Evolutionary conservation across 495 filamentous ascomycete genomes (phyloP).

Genomic region (Chaetomidium leptoderma): DNA sequence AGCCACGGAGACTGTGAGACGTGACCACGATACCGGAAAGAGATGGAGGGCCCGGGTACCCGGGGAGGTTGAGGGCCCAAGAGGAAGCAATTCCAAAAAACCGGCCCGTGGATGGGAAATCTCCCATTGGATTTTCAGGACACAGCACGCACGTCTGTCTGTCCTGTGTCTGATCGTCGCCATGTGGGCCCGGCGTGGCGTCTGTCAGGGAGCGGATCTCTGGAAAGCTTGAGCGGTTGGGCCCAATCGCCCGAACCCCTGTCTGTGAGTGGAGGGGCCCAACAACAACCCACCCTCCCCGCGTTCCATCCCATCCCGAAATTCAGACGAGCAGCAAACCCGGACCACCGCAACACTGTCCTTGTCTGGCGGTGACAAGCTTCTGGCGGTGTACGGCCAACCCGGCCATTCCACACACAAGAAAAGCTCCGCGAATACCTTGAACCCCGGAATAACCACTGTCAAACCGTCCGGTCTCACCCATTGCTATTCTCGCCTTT

Average conservation of each 20-base stretch:
- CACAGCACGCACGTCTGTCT: not conserved
- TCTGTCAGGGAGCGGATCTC: not conserved
- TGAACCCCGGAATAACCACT: not conserved
- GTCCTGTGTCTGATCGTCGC: not conserved
- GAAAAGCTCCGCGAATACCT: not conserved
- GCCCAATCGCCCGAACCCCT: not conserved
- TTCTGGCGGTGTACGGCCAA: not conserved
- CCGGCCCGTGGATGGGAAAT: not conserved
- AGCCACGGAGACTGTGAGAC: too few species aligned
- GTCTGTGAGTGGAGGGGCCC: not conserved
- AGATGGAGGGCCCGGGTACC: too few species aligned
- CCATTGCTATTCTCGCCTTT: constrained; percentile 5
- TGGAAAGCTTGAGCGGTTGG: constrained; percentile 3
- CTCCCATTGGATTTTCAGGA: not conserved
- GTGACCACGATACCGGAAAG: not conserved
- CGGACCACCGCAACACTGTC: too few species aligned
- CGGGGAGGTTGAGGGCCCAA: too few species aligned
- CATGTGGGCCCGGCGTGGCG: not conserved
- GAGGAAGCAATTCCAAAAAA: not conserved
- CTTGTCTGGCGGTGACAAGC: too few species aligned
- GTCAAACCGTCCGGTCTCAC: not conserved
- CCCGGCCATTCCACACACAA: not conserved
- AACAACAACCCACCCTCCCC: not conserved
- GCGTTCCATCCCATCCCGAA: constrained; percentile 3
- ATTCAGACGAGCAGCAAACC: not conserved